A percentile compares a stretch with the other conserved stretches of the same genome.
These are phyloP conservation scores for Tardiomyces blankii DNA, from an alignment of 1,139 yeast genomes.

Conservation along the genomic window DNA sequence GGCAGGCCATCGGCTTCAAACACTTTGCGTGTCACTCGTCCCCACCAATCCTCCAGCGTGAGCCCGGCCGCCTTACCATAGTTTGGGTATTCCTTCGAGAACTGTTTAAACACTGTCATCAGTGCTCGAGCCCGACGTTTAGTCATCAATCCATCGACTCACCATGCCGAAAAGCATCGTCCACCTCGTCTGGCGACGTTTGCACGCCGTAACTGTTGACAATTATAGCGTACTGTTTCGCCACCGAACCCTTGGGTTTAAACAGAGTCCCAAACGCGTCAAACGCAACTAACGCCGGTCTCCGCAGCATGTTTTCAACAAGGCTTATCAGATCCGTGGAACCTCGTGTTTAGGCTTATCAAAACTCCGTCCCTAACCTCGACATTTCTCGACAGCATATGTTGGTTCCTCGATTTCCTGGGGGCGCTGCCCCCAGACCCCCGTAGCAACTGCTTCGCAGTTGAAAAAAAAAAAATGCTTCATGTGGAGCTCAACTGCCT, in stretches of 20 bases:
- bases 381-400: too few relatives aligned
- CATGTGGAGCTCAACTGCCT: too few relatives aligned
- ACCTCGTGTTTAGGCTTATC: too few relatives aligned
- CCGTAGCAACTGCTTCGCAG: too few relatives aligned
- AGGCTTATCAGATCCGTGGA: too few relatives aligned
- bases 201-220: too few relatives aligned
- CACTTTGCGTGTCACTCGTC: neutral
- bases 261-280: slow-evolving; percentile 2
- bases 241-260: neutral
- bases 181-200: too few relatives aligned
- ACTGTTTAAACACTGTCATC: neutral
- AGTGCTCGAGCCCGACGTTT: neutral
- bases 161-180: neutral
- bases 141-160: too few relatives aligned
- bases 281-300: neutral
- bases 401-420: too few relatives aligned
- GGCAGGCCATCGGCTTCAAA: neutral
- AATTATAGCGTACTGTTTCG: neutral
- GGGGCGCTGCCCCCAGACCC: too few relatives aligned
- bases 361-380: too few relatives aligned
- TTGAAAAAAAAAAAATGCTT: too few relatives aligned
- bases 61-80: slow-evolving; percentile 1
- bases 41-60: slow-evolving; percentile 1
- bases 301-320: neutral
- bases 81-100: neutral